phyloP scores from a whole-genome alignment of 2,329 filamentous ascomycete genomes.

The Trichoderma citrinoviride region DNA sequence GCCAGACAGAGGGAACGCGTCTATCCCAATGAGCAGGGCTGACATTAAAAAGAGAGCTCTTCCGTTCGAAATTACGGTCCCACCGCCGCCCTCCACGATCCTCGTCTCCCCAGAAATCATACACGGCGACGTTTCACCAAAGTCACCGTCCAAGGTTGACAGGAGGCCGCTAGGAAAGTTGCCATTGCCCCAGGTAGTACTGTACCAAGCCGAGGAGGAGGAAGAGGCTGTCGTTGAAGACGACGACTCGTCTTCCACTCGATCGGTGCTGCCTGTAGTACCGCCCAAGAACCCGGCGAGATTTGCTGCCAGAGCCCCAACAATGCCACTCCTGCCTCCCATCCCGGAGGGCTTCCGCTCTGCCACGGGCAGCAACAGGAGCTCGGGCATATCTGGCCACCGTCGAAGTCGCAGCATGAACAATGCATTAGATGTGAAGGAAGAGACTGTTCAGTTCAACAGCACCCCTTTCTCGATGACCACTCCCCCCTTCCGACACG shows the following conservation, averaged over 20 bases:
- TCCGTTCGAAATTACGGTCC: slow-evolving; percentile 19
- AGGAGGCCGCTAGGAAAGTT: not conserved
- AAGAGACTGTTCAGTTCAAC: slow-evolving; percentile 48
- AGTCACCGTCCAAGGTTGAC: slow-evolving; percentile 17
- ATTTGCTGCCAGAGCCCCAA: slow-evolving; percentile 14
- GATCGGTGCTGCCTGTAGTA: not conserved
- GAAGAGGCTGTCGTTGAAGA: slow-evolving; percentile 12
- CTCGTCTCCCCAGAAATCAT: slow-evolving; percentile 15
- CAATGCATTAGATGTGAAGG: slow-evolving; percentile 34
- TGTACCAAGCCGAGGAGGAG: not conserved
- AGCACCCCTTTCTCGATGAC: slow-evolving; percentile 51
- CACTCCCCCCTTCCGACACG: slow-evolving; percentile 52
- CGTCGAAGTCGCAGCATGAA: slow-evolving; percentile 23
- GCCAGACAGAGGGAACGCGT: not conserved
- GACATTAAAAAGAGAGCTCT: slow-evolving; percentile 12
- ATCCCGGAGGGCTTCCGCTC: slow-evolving; percentile 28
- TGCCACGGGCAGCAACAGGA: slow-evolving; percentile 21
- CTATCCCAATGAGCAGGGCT: slow-evolving; percentile 8
- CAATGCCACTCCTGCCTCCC: slow-evolving; percentile 25
- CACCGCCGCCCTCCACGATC: slow-evolving; percentile 13
- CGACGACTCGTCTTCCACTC: slow-evolving; percentile 5
- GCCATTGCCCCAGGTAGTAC: not conserved
- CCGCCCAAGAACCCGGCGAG: slow-evolving; percentile 29
- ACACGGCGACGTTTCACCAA: slow-evolving; percentile 12
- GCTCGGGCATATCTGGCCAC: slow-evolving; percentile 12